Evolutionary conservation across 1,284 basidiomycete genomes (phyloP), one percentile per base, ranked within the genome.

Genomic region (Ceratobasidium sp.): DNA sequence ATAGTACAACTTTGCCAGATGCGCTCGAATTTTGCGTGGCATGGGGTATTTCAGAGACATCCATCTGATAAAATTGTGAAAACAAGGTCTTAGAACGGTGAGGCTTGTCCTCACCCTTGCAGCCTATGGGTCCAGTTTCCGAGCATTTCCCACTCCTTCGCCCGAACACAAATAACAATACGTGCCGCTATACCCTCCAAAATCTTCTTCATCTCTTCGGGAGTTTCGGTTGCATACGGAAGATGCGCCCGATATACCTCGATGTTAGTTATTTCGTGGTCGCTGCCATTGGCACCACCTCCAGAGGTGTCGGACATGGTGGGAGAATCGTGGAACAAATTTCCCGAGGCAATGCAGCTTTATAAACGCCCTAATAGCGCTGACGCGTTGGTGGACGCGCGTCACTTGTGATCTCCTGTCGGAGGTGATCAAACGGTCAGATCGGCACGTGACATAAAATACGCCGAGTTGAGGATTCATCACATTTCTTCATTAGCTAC

Each of bases 41-140:
- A 96, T 89, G 1, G 94, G 94, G 83, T 95, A 96, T 71, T 90
- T 90, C 88, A 95, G 89, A 78, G 91, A 86, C 66, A 95, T 83
- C 94, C 95, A 96, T 83, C 93, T 95, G 76, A 54, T 40, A 25
- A 37, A 59, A 46, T 46, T 34, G n/a, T 57, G 9, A 46, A 49
- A 8, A 49, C 17, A 5, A 70, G 52, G 22, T 29, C 32, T 40
- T 59, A n/a, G 75, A 67, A 8, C 70, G 37, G 67, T 64, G 40
- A 79, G 77, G 75, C 81, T 81, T 76, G 83, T 80, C 84, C 88
- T 83, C 81, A 93, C 94, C 89, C 93, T 84, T 92, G 90, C 51
- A 94, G 84, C 83, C 90, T 86, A 46, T 88, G 89, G 81, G 92
- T 91, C 91, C 91, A 94, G n/a, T 88, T 89, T 59, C 88, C 87